Evolutionary conservation across 129 eudicot species (phyloP).

Genomic region (Heracleum sosnowskyi): DNA sequence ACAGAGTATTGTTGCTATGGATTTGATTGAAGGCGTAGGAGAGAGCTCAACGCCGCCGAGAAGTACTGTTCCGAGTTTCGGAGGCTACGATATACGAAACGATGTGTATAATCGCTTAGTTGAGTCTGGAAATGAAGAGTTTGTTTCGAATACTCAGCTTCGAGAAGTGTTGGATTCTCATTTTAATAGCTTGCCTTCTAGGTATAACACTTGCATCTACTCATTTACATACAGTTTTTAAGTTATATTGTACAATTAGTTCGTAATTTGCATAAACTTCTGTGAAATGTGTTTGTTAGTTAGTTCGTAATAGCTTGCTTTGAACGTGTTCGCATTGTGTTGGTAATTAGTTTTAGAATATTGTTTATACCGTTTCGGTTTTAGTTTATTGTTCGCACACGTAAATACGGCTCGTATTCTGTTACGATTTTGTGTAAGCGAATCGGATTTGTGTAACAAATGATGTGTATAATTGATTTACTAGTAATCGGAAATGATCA

Average conservation of each 20-base stretch:
- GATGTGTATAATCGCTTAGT: constrained; percentile 77
- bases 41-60: constrained; percentile 88
- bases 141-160: constrained; percentile 42
- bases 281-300: background rate
- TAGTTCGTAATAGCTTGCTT: constrained; percentile 37
- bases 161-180: constrained; percentile 66
- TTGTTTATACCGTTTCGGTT: background rate
- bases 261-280: background rate
- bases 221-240: constrained; percentile 2
- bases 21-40: constrained; percentile 77
- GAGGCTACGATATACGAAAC: constrained; percentile 39
- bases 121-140: constrained; percentile 51
- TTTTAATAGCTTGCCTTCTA: constrained; percentile 71
- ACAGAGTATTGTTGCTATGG: constrained; percentile 36
- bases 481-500: background rate
- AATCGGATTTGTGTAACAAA: too few relatives aligned
- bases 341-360: background rate
- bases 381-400: background rate
- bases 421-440: background rate
- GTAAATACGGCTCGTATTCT: background rate
- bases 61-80: constrained; percentile 33
- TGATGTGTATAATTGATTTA: background rate
- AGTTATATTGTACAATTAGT: constrained; percentile 20
- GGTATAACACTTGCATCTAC: constrained; percentile 28
- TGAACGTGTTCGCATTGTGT: constrained; percentile 32